Conservation (phyloP, 768 basidiomycete species). For the Serendipita sp. region DNA sequence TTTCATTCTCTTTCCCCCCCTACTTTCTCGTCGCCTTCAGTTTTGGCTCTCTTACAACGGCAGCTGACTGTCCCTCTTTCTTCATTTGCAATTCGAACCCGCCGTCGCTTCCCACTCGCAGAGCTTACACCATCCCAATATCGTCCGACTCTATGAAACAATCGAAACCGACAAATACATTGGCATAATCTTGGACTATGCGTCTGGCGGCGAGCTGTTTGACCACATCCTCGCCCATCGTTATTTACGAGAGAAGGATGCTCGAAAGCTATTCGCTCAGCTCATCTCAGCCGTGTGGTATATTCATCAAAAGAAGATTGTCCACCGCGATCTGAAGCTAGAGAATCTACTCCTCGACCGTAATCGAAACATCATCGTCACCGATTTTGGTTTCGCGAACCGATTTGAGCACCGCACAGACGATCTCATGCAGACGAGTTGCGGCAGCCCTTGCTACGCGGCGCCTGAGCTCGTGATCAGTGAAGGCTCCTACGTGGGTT, state of each 20-base stretch:
- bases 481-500: constrained; percentile 91
- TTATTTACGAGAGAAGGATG: constrained; percentile 87
- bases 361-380: constrained; percentile 96
- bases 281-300: constrained; percentile 98
- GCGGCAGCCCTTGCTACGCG: constrained; percentile 94
- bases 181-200: constrained; percentile 96
- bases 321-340: constrained; percentile 97
- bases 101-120: constrained; percentile 18
- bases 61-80: too few species aligned
- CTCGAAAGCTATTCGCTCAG: constrained; percentile 90
- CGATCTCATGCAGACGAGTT: constrained; percentile 97
- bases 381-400: constrained; percentile 98
- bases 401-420: constrained; percentile 83
- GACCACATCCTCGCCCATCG: constrained; percentile 97
- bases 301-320: constrained; percentile 97
- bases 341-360: constrained; percentile 96
- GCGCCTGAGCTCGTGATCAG: constrained; percentile 96
- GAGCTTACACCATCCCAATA: constrained; percentile 94
- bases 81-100: background rate
- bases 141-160: constrained; percentile 94
- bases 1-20: background rate
- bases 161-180: constrained; percentile 99
- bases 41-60: constrained; percentile 11
- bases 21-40: background rate
- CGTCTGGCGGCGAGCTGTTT: constrained; percentile 94